These are phyloP conservation scores for Trichoderma asperellum DNA, from an alignment of 2,329 filamentous ascomycete species.

Conservation along the genomic window DNA sequence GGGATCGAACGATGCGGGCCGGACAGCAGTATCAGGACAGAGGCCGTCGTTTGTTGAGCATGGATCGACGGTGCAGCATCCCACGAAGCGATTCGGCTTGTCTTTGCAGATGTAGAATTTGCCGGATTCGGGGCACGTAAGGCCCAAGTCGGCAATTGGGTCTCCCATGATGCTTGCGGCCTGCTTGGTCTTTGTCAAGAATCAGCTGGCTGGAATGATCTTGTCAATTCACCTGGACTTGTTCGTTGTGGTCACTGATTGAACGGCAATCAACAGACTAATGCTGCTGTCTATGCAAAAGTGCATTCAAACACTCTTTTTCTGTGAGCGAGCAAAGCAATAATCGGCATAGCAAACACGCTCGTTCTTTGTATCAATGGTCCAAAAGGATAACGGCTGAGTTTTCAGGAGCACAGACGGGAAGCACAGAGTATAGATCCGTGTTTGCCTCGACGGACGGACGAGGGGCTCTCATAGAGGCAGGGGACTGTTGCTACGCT, in stretches of 20 bases:
- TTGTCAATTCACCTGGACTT: neutral
- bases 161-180: conserved; percentile 6
- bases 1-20: conserved; percentile 37
- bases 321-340: neutral
- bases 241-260: neutral
- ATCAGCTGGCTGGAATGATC: neutral
- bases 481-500: neutral
- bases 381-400: neutral
- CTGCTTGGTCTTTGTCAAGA: neutral
- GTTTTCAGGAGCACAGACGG: conserved; percentile 8
- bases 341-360: neutral
- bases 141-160: conserved; percentile 34
- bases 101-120: conserved; percentile 45
- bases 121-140: conserved; percentile 41
- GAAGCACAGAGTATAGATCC: conserved; percentile 1
- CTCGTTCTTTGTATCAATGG: neutral
- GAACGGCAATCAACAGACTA: neutral
- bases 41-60: conserved; percentile 38
- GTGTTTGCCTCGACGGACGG: conserved; percentile 13
- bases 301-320: neutral
- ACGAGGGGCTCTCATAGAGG: neutral
- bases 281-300: neutral
- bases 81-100: conserved; percentile 43
- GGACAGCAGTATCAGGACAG: conserved; percentile 40
- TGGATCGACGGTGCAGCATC: conserved; percentile 47